A percentile compares a stretch with the other conserved stretches of the same genome.
phyloP scores from a whole-genome alignment of 148 eudicot genomes.

The Spergularia bocconei region DNA sequence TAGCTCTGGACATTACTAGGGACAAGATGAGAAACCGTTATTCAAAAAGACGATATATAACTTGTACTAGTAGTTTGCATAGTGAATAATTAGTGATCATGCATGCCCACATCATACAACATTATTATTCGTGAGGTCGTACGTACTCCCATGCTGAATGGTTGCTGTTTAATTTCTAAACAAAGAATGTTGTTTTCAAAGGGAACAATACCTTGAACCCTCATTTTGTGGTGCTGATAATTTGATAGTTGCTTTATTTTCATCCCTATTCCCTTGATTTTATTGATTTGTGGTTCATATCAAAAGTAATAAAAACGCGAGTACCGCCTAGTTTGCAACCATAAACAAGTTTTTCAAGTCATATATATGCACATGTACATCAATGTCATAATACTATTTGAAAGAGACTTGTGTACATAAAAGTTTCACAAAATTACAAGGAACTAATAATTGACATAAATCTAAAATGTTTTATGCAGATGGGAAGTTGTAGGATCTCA shows the following conservation, averaged over 20 bases:
- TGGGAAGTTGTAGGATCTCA: conserved; percentile 64
- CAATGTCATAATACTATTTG: neutral
- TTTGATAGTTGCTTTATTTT: neutral
- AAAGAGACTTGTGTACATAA: conserved; percentile 5
- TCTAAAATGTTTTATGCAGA: conserved; percentile 31
- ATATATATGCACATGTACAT: neutral
- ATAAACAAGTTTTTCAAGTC: neutral
- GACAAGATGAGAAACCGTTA: no score
- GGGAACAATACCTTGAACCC: neutral
- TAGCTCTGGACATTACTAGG: no score
- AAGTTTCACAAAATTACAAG: no score
- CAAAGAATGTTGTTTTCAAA: conserved; percentile 13
- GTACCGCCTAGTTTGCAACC: neutral
- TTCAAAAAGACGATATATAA: no score
- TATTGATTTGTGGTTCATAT: conserved; percentile 11
- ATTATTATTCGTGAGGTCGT: conserved; percentile 1
- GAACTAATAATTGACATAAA: neutral
- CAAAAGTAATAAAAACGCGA: neutral
- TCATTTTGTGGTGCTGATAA: conserved; percentile 16
- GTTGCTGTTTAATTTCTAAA: conserved; percentile 7
- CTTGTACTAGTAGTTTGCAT: neutral
- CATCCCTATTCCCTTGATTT: neutral
- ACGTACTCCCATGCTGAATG: neutral
- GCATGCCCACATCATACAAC: neutral
- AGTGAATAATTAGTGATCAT: neutral